Conservation (phyloP, 148 eudicot species). For the Camellia granthamiana region DNA sequence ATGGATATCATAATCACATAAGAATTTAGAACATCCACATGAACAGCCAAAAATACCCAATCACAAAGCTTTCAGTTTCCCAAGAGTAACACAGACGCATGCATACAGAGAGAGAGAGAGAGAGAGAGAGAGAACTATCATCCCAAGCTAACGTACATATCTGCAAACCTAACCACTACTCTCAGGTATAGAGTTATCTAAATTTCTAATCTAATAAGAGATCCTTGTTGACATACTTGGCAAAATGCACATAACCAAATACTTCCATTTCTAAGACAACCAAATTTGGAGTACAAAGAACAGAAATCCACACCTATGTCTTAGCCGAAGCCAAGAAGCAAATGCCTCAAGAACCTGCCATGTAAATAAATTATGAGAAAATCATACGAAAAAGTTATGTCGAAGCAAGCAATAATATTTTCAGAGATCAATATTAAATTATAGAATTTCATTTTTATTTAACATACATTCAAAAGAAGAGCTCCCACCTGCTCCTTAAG, state of each 20-base stretch:
- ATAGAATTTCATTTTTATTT: no score
- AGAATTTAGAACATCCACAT: no score
- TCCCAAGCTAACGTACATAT: background rate
- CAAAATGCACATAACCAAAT: conserved; percentile 6
- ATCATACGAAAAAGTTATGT: background rate
- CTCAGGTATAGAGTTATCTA: background rate
- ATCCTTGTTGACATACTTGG: background rate
- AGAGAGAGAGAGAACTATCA: background rate
- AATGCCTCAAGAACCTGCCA: conserved; percentile 96
- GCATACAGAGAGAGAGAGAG: conserved; percentile 1
- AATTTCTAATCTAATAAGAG: background rate
- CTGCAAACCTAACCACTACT: background rate
- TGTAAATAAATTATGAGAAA: conserved; percentile 14
- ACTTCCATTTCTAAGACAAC: conserved; percentile 5
- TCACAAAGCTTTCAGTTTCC: no score
- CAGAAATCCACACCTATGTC: conserved; percentile 62
- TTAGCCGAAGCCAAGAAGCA: conserved; percentile 97
- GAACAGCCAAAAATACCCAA: no score
- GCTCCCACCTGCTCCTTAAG: conserved; percentile 80
- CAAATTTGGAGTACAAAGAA: background rate
- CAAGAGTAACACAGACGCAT: no score
- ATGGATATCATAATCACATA: no score
- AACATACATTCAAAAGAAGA: conserved; percentile 9
- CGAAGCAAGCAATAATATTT: background rate
- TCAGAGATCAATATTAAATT: background rate